Evolutionary conservation across 1,284 basidiomycete genomes (phyloP), one percentile per base, ranked within the genome.

Genomic region (Ganoderma resinaceum): DNA sequence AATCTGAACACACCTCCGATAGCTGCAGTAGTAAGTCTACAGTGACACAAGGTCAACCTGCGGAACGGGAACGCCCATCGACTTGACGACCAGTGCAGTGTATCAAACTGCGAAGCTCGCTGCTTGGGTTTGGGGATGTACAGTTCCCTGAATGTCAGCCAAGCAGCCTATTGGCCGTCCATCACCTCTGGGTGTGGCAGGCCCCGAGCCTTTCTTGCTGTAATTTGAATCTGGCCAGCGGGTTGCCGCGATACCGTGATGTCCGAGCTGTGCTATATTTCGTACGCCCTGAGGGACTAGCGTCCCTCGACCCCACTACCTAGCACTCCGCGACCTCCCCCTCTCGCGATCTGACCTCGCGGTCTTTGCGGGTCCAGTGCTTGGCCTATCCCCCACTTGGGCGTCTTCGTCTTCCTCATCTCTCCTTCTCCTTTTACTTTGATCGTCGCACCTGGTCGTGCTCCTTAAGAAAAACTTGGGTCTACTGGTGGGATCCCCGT

Each of bases 371-470:
- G 14, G 14, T 29, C 12, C 6, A 5, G 53, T 29, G 55, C 18
- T 37, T 20, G 55, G 55, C 55, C 12, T n/a, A 4, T 35, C 55
- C 18, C 42, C 18, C 31, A 23, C 31, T 33, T n/a, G 42, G 42
- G 31, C 35, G 55, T 35, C 20, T n/a, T n/a, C 35, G 55, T 35
- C 20, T n/a, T n/a, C 20, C 55, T 18, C 14, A 37, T n/a, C 55
- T 37, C n/a, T 53, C 23, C 16, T 9, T 31, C 16, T 53, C 26
- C 26, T 46, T 46, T 23, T 11, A 23, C 23, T 53, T 53, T 12
- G 52, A 53, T 53, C 52, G 26, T n/a, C 8, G 61, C n/a, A 53
- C 61, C 29, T 33, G 59, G 29, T 33, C n/a, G 61, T 38, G 46
- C 31, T 53, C 29, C 49, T 23, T 46, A 9, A 46, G 23, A 23